Percentiles rank a stretch among this genome's conserved stretches.
Evolutionary conservation across 805 yeast species (phyloP).

Genomic region (Pichia exigua): DNA sequence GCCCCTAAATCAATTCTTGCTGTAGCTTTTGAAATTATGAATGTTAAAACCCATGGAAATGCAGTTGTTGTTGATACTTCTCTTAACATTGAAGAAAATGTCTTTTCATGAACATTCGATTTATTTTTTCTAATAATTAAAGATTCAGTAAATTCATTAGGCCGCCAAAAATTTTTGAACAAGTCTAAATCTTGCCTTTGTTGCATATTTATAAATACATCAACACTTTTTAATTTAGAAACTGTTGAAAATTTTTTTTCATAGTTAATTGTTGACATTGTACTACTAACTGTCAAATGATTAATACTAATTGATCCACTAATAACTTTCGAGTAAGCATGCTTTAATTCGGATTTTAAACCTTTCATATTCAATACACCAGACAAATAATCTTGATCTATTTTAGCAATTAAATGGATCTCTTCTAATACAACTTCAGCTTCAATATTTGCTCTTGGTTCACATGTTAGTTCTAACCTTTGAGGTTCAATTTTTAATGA

Average conservation of each 20-base stretch:
- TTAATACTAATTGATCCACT: conserved; percentile 61
- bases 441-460: conserved; percentile 88
- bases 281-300: conserved; percentile 40
- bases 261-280: conserved; percentile 33
- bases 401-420: conserved; percentile 49
- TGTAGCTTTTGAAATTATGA: conserved; percentile 43
- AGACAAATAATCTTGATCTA: conserved; percentile 36
- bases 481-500: conserved; percentile 67
- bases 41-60: conserved; percentile 65
- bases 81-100: conserved; percentile 40
- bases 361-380: conserved; percentile 44
- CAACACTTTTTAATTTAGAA: conserved; percentile 41
- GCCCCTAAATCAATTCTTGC: conserved; percentile 74
- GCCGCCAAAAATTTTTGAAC: conserved; percentile 78
- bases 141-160: conserved; percentile 32
- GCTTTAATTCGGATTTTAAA: conserved; percentile 70
- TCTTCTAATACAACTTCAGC: conserved; percentile 72
- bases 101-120: conserved; percentile 16
- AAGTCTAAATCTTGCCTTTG: conserved; percentile 82
- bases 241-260: conserved; percentile 41
- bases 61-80: conserved; percentile 57
- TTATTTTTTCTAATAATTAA: not conserved
- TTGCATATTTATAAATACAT: conserved; percentile 63
- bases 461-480: conserved; percentile 73
- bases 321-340: conserved; percentile 81